Percentiles rank a stretch among this genome's conserved stretches.
These are phyloP conservation scores for Trichoderma simmonsii DNA, from an alignment of 2,329 filamentous ascomycete genomes.

Conservation along the genomic window DNA sequence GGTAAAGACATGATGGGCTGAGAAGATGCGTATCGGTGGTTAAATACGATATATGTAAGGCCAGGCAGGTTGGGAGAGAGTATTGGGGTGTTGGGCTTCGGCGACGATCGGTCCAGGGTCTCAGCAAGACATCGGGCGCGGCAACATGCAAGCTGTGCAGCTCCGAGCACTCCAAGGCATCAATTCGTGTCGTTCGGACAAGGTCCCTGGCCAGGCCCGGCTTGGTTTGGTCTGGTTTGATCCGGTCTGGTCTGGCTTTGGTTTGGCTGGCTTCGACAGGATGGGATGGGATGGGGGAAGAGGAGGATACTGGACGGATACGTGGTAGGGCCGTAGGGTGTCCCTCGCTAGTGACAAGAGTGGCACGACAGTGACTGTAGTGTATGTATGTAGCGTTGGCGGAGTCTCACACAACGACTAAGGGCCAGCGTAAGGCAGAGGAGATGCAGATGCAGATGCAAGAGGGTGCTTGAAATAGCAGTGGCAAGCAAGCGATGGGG, in stretches of 20 bases:
- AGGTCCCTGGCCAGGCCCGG: conserved; percentile 13
- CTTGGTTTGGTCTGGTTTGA: not conserved
- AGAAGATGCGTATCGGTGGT: conserved; percentile 7
- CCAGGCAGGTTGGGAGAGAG: conserved; percentile 12
- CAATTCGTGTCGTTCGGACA: conserved; percentile 15
- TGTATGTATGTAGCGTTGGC: not conserved
- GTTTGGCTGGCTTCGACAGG: not conserved
- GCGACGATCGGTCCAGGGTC: conserved; percentile 18
- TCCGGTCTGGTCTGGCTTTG: not conserved
- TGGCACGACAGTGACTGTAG: conserved; percentile 13
- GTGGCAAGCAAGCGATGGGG: not conserved
- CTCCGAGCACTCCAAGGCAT: conserved; percentile 14
- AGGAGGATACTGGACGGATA: conserved; percentile 1
- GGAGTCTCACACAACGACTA: conserved; percentile 4
- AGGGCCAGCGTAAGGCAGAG: not conserved
- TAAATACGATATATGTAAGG: conserved; percentile 13
- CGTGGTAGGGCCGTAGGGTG: conserved; percentile 15
- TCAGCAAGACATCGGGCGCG: conserved; percentile 19
- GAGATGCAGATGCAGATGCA: not conserved
- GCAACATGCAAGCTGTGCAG: conserved; percentile 20
- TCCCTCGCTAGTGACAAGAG: conserved; percentile 16
- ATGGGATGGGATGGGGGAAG: not conserved
- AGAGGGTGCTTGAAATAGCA: conserved; percentile 1
- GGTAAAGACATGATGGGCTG: conserved; percentile 18
- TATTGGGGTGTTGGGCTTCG: conserved; percentile 15